A percentile compares a stretch with the other conserved stretches of the same genome.
Evolutionary conservation across 306 rosid genomes (phyloP).

Genomic region (Begonia masoniana): DNA sequence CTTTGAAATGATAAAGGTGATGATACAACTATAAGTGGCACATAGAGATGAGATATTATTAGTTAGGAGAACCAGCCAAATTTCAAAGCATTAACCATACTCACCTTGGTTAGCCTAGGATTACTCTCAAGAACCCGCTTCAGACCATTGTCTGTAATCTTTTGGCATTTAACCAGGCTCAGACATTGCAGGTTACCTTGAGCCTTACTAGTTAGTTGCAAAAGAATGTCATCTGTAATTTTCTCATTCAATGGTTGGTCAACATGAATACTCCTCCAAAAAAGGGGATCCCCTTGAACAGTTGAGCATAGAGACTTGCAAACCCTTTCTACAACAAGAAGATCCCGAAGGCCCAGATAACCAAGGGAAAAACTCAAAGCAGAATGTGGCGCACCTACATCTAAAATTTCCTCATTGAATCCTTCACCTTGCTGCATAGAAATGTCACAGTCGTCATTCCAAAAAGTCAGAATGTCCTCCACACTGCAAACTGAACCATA

Average conservation of each 20-base stretch:
- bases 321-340: conserved; percentile 50
- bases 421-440: conserved; percentile 16
- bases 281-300: conserved; percentile 46
- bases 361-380: conserved; percentile 40
- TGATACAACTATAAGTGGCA: not conserved
- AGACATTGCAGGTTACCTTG: conserved; percentile 61
- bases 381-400: conserved; percentile 33
- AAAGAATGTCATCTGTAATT: conserved; percentile 70
- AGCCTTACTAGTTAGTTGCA: conserved; percentile 50
- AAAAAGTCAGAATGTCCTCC: conserved; percentile 2
- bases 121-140: conserved; percentile 65
- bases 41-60: not conserved
- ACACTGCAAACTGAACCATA: conserved; percentile 23
- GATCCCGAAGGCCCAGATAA: conserved; percentile 56
- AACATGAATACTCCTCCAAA: conserved; percentile 65
- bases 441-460: not conserved
- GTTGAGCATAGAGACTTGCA: conserved; percentile 47
- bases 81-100: conserved; percentile 6
- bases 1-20: not conserved
- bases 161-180: conserved; percentile 71
- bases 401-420: conserved; percentile 12
- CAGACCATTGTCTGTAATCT: conserved; percentile 80
- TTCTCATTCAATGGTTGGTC: conserved; percentile 78
- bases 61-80: not conserved
- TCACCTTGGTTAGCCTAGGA: conserved; percentile 62